Evolutionary conservation across 108 stramenopile genomes (phyloP).

Genomic region (Skeletonema marinoi): DNA sequence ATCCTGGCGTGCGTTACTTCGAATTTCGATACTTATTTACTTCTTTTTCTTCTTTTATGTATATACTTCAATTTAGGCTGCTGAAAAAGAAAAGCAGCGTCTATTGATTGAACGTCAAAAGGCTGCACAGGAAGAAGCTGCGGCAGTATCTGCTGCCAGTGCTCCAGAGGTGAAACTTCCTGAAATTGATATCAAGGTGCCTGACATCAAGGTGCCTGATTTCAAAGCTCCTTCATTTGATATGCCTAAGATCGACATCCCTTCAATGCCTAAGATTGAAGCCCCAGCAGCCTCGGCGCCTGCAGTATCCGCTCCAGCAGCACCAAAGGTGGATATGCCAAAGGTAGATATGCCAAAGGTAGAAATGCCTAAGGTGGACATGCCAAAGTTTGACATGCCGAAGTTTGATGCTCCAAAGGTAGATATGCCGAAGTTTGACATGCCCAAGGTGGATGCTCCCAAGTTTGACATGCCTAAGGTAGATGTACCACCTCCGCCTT

Average conservation of each 20-base stretch:
- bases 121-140: slow-evolving; percentile 35
- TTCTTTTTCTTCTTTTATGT: neutral
- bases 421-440: slow-evolving; percentile 48
- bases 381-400: slow-evolving; percentile 48
- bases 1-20: too few relatives aligned
- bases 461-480: slow-evolving; percentile 57
- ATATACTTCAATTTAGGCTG: slow-evolving; percentile 27
- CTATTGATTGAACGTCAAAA: slow-evolving; percentile 42
- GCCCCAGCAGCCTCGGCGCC: neutral
- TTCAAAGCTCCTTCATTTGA: slow-evolving; percentile 29
- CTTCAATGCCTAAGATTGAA: slow-evolving; percentile 20
- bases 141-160: slow-evolving; percentile 7
- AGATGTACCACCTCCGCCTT: slow-evolving; percentile 44
- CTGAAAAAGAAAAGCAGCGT: slow-evolving; percentile 51
- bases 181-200: slow-evolving; percentile 27
- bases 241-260: slow-evolving; percentile 50
- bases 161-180: slow-evolving; percentile 52
- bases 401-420: slow-evolving; percentile 51
- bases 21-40: neutral
- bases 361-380: slow-evolving; percentile 33
- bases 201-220: slow-evolving; percentile 25
- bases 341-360: too few relatives aligned
- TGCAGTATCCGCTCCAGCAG: neutral
- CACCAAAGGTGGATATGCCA: slow-evolving; percentile 57
- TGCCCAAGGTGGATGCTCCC: slow-evolving; percentile 51